Evolutionary conservation across 768 basidiomycete genomes (phyloP).

Genomic region (Suillus subaureus): DNA sequence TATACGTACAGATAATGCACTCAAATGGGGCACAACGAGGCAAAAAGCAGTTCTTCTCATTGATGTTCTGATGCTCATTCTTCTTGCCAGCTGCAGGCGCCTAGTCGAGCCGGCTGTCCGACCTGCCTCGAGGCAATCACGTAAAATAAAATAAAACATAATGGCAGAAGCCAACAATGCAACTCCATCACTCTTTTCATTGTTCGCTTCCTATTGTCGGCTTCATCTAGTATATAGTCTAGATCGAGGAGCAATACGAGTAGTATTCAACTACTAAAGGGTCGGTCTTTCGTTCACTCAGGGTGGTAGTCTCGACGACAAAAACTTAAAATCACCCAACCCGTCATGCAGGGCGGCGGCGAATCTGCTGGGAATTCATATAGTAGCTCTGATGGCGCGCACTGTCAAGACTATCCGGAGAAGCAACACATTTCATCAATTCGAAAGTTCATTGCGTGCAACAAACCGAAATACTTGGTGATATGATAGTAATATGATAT

Average conservation of each 20-base stretch:
- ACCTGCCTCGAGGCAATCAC: conserved; percentile 31
- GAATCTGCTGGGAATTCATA: conserved; percentile 1
- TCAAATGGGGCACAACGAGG: conserved; percentile 16
- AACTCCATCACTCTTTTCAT: background rate
- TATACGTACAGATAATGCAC: conserved; percentile 33
- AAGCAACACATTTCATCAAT: conserved; percentile 10
- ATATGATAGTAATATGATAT: conserved; percentile 25
- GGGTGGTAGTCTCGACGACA: conserved; percentile 8
- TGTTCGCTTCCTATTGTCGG: conserved; percentile 7
- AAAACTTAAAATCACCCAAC: conserved; percentile 15
- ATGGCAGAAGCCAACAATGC: conserved; percentile 15
- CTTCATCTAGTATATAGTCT: background rate
- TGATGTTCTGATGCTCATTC: conserved; percentile 10
- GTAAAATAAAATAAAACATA: conserved; percentile 17
- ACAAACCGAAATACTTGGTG: conserved; percentile 19
- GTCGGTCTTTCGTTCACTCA: background rate
- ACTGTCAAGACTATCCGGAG: conserved; percentile 16
- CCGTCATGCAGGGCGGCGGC: conserved; percentile 6
- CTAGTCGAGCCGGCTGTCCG: background rate
- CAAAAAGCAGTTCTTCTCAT: conserved; percentile 7
- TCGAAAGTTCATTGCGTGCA: background rate
- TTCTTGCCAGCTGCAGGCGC: background rate
- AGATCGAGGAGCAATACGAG: background rate
- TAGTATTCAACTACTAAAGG: background rate
- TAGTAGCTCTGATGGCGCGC: conserved; percentile 19